phyloP scores from a whole-genome alignment of 1,284 basidiomycete species.

The Irpex lacteus region DNA sequence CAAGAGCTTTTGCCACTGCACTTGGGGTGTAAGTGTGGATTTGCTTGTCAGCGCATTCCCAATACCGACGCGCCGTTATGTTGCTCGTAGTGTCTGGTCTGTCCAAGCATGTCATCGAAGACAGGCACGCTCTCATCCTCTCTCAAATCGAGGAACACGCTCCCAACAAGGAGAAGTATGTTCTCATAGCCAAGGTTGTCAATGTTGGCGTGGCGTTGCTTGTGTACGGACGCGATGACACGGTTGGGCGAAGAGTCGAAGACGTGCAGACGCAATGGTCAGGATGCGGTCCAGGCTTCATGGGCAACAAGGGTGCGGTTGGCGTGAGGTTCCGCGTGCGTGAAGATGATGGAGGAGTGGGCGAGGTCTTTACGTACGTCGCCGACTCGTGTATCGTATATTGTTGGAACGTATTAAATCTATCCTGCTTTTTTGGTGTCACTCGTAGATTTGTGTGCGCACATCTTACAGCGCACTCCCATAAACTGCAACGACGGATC shows the following conservation, averaged over 20 bases:
- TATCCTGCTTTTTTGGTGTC: constrained; percentile 4
- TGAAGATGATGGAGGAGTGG: constrained; percentile 48
- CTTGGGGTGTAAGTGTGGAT: constrained; percentile 59
- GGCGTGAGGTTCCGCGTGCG: constrained; percentile 81
- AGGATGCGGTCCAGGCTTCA: constrained; percentile 69
- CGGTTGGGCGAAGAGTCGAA: constrained; percentile 54
- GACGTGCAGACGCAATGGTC: constrained; percentile 78
- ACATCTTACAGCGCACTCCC: constrained; percentile 86
- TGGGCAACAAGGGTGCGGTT: constrained; percentile 97
- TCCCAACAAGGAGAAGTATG: constrained; percentile 66
- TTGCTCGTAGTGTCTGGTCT: constrained; percentile 54
- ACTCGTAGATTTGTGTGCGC: constrained; percentile 82
- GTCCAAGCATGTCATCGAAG: constrained; percentile 59
- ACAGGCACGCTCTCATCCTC: constrained; percentile 60
- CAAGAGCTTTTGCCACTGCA: constrained; percentile 87
- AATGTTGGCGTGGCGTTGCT: constrained; percentile 80
- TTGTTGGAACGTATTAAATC: neutral
- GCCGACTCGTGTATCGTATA: neutral
- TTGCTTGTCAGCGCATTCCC: constrained; percentile 8
- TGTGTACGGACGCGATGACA: constrained; percentile 76
- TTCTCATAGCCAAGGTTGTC: constrained; percentile 69
- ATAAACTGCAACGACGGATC: constrained; percentile 71
- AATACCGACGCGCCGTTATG: neutral
- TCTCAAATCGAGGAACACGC: constrained; percentile 68
- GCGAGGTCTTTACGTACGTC: constrained; percentile 82